These are phyloP conservation scores for Zelonia costaricensis DNA, from an alignment of 208 protist species.

Conservation along the genomic window DNA sequence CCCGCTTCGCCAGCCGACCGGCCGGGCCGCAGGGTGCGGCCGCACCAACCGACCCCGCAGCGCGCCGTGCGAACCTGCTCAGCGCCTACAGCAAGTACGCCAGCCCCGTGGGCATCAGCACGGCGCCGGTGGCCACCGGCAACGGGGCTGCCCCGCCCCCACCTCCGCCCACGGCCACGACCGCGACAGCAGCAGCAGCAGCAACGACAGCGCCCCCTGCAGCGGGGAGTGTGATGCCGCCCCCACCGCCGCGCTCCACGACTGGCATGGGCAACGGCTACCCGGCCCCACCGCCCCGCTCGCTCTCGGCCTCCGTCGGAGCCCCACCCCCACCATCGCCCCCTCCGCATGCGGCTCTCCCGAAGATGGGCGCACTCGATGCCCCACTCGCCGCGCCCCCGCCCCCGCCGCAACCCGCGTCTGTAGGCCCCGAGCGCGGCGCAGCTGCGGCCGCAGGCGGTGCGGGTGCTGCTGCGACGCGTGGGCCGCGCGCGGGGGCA, in stretches of 20 bases:
- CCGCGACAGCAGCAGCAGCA: not conserved
- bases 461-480: no score
- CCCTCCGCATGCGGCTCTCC: not conserved
- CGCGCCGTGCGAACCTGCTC: conserved; percentile 15
- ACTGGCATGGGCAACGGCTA: no score
- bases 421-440: not conserved
- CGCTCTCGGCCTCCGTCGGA: not conserved
- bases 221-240: not conserved
- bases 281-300: not conserved
- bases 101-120: not conserved
- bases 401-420: conserved; percentile 3
- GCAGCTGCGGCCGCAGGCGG: no score
- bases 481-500: not conserved
- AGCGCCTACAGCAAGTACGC: conserved; percentile 25
- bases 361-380: conserved; percentile 5
- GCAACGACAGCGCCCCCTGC: not conserved
- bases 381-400: not conserved
- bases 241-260: not conserved
- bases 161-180: not conserved
- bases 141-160: not conserved
- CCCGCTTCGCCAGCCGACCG: conserved; percentile 8
- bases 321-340: no score
- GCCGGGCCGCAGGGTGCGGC: not conserved
- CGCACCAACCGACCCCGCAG: not conserved
- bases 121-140: conserved; percentile 1